Evolutionary conservation across 2,329 filamentous ascomycete species (phyloP), one percentile per base, ranked within the genome.

Genomic region (Zymoseptoria ardabiliae): DNA sequence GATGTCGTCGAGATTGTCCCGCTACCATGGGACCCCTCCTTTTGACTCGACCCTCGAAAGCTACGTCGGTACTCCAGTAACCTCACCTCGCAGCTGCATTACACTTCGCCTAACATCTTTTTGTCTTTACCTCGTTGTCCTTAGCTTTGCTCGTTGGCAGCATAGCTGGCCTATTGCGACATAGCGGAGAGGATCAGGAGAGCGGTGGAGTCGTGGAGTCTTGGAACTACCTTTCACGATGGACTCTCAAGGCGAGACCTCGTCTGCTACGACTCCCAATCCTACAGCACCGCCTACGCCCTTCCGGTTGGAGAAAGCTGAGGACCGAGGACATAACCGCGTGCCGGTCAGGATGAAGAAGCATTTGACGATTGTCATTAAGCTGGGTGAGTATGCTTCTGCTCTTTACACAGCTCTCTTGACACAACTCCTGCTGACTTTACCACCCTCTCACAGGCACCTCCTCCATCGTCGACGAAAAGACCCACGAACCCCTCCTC

Each of bases 391-490:
- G 68, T 68, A 53, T 54, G 45, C 35, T 4, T 11, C 4, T 41
- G 8, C 17, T 41, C 11, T 17, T 41, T 9, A 3, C 30, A 7
- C 2, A 45, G 28, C 28, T 30, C 28, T 30, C 28, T 17, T 4
- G 13, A 45, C 35, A 3, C 35, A 59, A 54, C 54, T 22, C 53
- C 58, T 58, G 56, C 62, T 65, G 54, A 64, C 53, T 53, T 17
- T 11, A 20, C 54, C 35, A n/a, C 35, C 17, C 35, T n/a, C 35
- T 17, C 35, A 2, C 67, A 99, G 94, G 94, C 69, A 97, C 94
- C 53, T 97, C 91, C 75, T 97, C 94, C n/a, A 97, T 99, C 67
- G 92, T 99, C 65, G 91, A 97, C 76, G 94, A 99, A 74, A 89
- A 87, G 72, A 96, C 90, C 21, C 94, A 96, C 76, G 90, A 97